Evolutionary conservation across 2,329 filamentous ascomycete species (phyloP).

Genomic region (Aspergillus viridinutans): DNA sequence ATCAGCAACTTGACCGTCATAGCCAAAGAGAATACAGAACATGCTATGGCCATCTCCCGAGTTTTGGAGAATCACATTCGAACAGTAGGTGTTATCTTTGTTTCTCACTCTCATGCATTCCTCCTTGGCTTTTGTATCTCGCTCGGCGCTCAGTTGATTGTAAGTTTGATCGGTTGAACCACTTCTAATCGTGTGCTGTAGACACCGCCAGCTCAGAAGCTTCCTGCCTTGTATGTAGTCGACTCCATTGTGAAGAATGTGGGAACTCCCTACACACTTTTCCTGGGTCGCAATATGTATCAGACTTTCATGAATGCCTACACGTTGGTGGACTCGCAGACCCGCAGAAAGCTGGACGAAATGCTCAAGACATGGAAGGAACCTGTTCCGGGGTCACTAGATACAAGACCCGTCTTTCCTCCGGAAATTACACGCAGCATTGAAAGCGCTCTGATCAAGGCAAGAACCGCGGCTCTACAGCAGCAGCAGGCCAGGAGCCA

Average conservation of each 20-base stretch:
- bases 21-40: conserved; percentile 93
- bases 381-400: conserved; percentile 87
- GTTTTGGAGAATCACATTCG: conserved; percentile 90
- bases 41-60: conserved; percentile 87
- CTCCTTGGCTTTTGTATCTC: conserved; percentile 9
- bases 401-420: conserved; percentile 87
- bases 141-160: conserved; percentile 11
- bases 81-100: conserved; percentile 63
- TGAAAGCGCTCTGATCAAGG: conserved; percentile 89
- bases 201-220: conserved; percentile 82
- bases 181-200: conserved; percentile 46
- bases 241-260: conserved; percentile 99
- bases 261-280: conserved; percentile 93
- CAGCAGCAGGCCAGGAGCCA: conserved; percentile 50
- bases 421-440: conserved; percentile 83
- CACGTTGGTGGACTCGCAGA: conserved; percentile 75
- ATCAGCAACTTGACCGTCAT: conserved; percentile 98
- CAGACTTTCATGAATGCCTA: conserved; percentile 97
- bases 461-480: conserved; percentile 55
- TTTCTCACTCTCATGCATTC: conserved; percentile 8
- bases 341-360: conserved; percentile 88
- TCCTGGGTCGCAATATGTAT: conserved; percentile 87
- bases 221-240: conserved; percentile 94
- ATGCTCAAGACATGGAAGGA: conserved; percentile 99
- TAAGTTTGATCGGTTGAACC: conserved; percentile 22